Conservation (phyloP, 164 flowering plant genomes). For the Umbellularia californica region DNA sequence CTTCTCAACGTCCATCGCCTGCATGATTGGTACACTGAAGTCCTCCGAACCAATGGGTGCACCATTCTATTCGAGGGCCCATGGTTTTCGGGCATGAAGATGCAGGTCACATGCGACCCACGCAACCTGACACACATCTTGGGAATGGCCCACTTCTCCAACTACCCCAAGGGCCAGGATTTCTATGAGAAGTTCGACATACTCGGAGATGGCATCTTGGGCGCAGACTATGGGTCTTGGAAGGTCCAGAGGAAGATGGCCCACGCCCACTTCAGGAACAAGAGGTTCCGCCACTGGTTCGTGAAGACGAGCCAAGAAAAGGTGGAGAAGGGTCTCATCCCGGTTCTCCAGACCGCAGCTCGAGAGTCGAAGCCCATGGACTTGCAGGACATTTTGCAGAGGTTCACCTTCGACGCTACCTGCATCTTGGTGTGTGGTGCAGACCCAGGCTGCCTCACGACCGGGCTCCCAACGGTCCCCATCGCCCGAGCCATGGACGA, state of each 20-base stretch:
- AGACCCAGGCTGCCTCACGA: slow-evolving; percentile 22
- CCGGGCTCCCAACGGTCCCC: slow-evolving; percentile 20
- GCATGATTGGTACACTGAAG: slow-evolving; percentile 4
- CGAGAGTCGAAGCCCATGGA: slow-evolving; percentile 18
- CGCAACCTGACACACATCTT: slow-evolving; percentile 27
- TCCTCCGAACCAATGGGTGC: slow-evolving; percentile 2
- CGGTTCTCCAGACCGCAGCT: slow-evolving; percentile 15
- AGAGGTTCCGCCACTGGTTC: slow-evolving; percentile 12
- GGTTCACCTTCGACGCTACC: slow-evolving; percentile 32
- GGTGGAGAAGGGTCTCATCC: slow-evolving; percentile 24
- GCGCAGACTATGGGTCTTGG: slow-evolving; percentile 22
- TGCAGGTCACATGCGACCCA: slow-evolving; percentile 28
- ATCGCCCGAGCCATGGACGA: slow-evolving; percentile 31
- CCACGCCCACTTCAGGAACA: not conserved
- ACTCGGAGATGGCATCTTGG: slow-evolving; percentile 48
- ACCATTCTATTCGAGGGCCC: slow-evolving; percentile 22
- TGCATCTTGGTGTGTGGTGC: slow-evolving; percentile 24
- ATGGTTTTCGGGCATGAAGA: slow-evolving; percentile 16
- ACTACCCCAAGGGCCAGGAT: slow-evolving; percentile 34
- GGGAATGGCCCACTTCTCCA: slow-evolving; percentile 27
- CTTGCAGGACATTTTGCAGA: slow-evolving; percentile 32
- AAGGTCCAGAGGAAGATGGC: slow-evolving; percentile 14
- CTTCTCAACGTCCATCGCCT: slow-evolving; percentile 3
- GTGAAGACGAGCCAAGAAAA: slow-evolving; percentile 9
- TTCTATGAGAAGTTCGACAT: slow-evolving; percentile 32